phyloP scores from a whole-genome alignment of 164 flowering plant species.

The Euptelea pleiosperma region DNA sequence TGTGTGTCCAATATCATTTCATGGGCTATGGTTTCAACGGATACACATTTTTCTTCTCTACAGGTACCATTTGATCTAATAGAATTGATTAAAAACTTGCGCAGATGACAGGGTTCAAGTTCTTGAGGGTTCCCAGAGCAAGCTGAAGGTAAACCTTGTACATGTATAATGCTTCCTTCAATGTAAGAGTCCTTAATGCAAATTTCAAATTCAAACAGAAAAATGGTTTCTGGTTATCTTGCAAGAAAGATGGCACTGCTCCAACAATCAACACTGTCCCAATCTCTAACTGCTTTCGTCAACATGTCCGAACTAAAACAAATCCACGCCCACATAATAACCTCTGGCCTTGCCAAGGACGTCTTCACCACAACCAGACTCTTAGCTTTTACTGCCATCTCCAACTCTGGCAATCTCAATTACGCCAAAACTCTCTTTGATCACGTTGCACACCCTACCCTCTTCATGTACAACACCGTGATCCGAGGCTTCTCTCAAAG shows the following conservation, averaged over 20 bases:
- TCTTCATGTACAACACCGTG: constrained; percentile 31
- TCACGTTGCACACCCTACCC: constrained; percentile 13
- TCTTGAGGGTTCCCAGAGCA: no score
- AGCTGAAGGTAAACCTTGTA: no score
- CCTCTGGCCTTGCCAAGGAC: constrained; percentile 11
- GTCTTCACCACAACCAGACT: constrained; percentile 21
- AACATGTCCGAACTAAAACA: constrained; percentile 24
- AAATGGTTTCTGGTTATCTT: constrained; percentile 7
- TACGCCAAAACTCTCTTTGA: constrained; percentile 24
- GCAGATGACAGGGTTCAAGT: no score
- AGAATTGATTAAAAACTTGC: no score
- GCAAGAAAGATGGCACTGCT: constrained; percentile 19
- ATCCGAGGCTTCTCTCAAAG: constrained; percentile 21
- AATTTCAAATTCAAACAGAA: background rate
- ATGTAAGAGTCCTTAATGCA: no score
- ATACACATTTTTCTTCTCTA: no score
- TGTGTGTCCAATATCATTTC: no score
- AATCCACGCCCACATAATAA: constrained; percentile 25
- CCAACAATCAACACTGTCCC: constrained; percentile 23
- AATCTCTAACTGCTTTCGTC: constrained; percentile 24
- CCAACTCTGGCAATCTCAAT: constrained; percentile 13
- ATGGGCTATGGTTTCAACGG: no score
- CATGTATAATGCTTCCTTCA: no score
- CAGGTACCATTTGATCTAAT: no score
- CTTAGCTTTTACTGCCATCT: constrained; percentile 23